Conservation (phyloP, 805 yeast genomes). For the Cyberlindnera lachancei region DNA sequence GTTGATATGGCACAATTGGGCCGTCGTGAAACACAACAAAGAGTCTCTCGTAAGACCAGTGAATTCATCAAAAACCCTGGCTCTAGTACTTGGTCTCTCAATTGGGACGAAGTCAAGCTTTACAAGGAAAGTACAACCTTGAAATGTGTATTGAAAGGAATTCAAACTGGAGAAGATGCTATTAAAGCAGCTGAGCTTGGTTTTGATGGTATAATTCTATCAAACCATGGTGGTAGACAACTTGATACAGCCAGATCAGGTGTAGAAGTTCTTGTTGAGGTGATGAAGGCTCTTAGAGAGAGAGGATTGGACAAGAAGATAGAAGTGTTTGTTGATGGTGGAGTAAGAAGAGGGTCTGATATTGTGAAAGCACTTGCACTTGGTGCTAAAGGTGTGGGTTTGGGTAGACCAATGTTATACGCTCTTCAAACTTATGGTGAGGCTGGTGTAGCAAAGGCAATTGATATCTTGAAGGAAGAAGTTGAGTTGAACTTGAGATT, state of each 20-base stretch:
- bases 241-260: constrained; percentile 57
- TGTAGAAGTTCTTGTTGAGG: constrained; percentile 52
- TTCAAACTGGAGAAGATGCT: constrained; percentile 54
- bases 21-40: constrained; percentile 33
- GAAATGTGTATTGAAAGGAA: constrained; percentile 52
- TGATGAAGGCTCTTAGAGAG: constrained; percentile 36
- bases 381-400: constrained; percentile 71
- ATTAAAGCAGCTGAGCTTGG: constrained; percentile 50
- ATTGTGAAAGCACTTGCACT: constrained; percentile 67
- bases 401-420: constrained; percentile 70
- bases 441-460: constrained; percentile 59
- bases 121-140: constrained; percentile 28
- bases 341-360: constrained; percentile 71
- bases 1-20: constrained; percentile 52
- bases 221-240: constrained; percentile 74
- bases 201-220: constrained; percentile 55
- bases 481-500: constrained; percentile 59
- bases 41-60: neutral
- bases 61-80: neutral
- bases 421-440: constrained; percentile 79
- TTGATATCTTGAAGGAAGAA: constrained; percentile 54
- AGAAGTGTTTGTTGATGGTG: constrained; percentile 70
- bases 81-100: constrained; percentile 13
- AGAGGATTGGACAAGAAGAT: constrained; percentile 39
- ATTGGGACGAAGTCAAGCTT: constrained; percentile 27